phyloP scores from a whole-genome alignment of 225 moss, liverwort and hornwort species.

The Pseudoscleropodium purum region DNA sequence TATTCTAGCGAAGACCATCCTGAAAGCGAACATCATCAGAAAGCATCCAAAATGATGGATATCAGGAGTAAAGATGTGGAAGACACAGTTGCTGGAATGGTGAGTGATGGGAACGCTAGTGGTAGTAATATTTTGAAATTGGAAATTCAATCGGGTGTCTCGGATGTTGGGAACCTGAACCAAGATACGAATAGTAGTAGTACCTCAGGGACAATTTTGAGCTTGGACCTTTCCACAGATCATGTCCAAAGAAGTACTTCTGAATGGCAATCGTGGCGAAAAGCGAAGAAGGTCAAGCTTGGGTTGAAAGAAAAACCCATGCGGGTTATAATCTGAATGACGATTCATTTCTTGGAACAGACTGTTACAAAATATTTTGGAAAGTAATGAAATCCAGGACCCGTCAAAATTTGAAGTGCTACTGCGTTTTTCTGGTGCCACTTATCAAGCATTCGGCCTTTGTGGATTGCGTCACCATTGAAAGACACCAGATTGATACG shows the following conservation, averaged over 20 bases:
- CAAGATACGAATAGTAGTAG: neutral
- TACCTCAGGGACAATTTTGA: neutral
- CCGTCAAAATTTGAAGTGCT: neutral
- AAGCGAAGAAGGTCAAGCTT: conserved; percentile 24
- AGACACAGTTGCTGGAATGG: neutral
- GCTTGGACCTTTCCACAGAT: conserved; percentile 3
- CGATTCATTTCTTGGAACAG: neutral
- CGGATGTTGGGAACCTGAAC: neutral
- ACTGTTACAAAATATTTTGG: neutral
- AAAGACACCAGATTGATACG: neutral
- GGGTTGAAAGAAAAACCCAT: conserved; percentile 13
- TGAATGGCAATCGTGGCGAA: conserved; percentile 41
- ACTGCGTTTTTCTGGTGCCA: neutral
- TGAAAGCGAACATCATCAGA: neutral
- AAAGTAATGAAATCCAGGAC: neutral
- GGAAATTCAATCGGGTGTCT: neutral
- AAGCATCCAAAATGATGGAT: neutral
- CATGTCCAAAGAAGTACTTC: conserved; percentile 39
- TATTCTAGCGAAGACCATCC: neutral
- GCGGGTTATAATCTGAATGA: conserved; percentile 19
- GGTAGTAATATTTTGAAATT: neutral
- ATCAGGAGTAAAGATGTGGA: neutral
- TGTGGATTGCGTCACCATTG: neutral
- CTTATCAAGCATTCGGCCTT: neutral
- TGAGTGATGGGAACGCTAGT: neutral